Base-by-base conservation (phyloP, 148 eudicot species). In the Silene uniflora region DNA sequence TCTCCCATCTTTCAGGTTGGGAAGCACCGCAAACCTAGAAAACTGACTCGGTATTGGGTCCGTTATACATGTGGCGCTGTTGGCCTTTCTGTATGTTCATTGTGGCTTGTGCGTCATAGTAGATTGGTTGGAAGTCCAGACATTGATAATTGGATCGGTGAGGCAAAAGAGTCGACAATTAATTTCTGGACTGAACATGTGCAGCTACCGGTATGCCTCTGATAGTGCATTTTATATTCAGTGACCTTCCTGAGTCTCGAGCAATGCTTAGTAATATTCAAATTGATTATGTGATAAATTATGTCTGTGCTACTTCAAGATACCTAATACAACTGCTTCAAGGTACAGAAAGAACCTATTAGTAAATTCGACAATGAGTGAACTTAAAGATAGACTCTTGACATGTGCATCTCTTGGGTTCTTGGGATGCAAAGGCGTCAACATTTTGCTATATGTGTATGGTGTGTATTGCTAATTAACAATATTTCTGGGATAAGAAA, bases 181-280 rank as follows among this genome's bases (percentile, higher is more conserved):
- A 85, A 76, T 85, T 96, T 96, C 80, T 89, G 91, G 97, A 91
- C 84, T 75, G 97, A 92, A 81, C 99, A 91, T 82, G 97, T 96
- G 59, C 95, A 96, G 88, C 89, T 87, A 73, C 98, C 98, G 84
- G 98, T 93, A 89, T 79, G 89, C 61, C 35, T 73, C 65, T 73
- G 58, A 27, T 52, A 18, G 10, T 69, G 39, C 27, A 52, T 73
- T 19, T 21, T 56, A 49, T 73, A 32, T 47, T 71, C 27, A 44
- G 58, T 44, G 32, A 32, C 23, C 1, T 29, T 68, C 29, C 54
- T 19, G 47, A 35, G 73, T 8, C 24, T 21, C 67, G 18, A 46
- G 11, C 39, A 16, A 25, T 17, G 32, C 62, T 22, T 62, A 54
- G 19, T 59, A 25, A 69, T 27, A 3, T 3, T 69, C 13, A 19